These are phyloP conservation scores for Marchantia paleacea DNA, from an alignment of 225 moss, liverwort and hornwort genomes.

Conservation along the genomic window DNA sequence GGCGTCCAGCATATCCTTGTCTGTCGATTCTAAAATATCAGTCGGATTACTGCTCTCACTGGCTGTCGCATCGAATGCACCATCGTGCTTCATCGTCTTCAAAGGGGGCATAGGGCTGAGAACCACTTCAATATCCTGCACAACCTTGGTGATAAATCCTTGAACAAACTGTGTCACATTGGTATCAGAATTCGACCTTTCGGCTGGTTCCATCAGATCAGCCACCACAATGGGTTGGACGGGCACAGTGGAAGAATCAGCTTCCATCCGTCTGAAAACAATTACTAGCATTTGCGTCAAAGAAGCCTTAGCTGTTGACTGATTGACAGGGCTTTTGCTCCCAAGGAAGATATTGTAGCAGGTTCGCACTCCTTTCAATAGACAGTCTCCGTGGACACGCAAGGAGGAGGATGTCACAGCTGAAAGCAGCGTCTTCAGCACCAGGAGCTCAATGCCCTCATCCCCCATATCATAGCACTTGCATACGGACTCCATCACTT, in stretches of 20 bases:
- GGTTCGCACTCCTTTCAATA: slow-evolving; percentile 94
- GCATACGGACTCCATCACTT: slow-evolving; percentile 55
- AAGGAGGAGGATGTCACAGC: slow-evolving; percentile 97
- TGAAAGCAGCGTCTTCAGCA: slow-evolving; percentile 89
- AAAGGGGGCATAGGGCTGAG: slow-evolving; percentile 80
- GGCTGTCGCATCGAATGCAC: slow-evolving; percentile 81
- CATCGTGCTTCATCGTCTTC: slow-evolving; percentile 85
- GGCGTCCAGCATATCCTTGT: slow-evolving; percentile 98
- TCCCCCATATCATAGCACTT: slow-evolving; percentile 93
- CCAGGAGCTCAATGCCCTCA: slow-evolving; percentile 87
- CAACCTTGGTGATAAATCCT: slow-evolving; percentile 97
- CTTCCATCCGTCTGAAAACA: slow-evolving; percentile 99
- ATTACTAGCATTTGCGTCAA: slow-evolving; percentile 99
- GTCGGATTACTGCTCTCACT: slow-evolving; percentile 76
- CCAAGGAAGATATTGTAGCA: slow-evolving; percentile 96
- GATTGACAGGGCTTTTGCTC: slow-evolving; percentile 94
- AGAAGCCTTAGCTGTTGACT: slow-evolving; percentile 98
- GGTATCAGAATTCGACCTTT: slow-evolving; percentile 77
- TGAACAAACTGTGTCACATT: slow-evolving; percentile 97
- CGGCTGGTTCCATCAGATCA: slow-evolving; percentile 99
- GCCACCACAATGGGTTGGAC: slow-evolving; percentile 98
- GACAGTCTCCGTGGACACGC: slow-evolving; percentile 93
- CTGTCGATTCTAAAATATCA: slow-evolving; percentile 87
- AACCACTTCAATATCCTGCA: slow-evolving; percentile 98
- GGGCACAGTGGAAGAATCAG: slow-evolving; percentile 89